Base-by-base conservation (phyloP, 192 early-diverging fungal genomes). In the Entophlyctis luteolus region DNA sequence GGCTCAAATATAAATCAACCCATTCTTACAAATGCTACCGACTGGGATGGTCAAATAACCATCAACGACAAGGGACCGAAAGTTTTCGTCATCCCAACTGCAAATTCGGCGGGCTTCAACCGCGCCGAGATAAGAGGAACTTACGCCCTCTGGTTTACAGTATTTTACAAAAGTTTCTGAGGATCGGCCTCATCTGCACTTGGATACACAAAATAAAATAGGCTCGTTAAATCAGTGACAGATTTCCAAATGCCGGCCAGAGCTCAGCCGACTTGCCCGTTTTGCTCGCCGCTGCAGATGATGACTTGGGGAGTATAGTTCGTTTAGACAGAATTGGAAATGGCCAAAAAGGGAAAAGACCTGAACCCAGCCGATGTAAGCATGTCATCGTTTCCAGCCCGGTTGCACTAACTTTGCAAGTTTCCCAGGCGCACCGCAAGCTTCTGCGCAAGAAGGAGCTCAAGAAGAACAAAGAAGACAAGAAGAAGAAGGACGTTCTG, bases 21-120 rank as follows among this genome's bases (percentile, higher is more conserved):
- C n/a, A n/a, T n/a, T n/a, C n/a, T n/a, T n/a, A n/a, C n/a, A n/a
- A n/a, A n/a, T n/a, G n/a, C n/a, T 72, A 95, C 94, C 0, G 89
- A 96, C 76, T 90, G 90, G 28, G 91, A 98, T 65, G 89, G 83
- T 70, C 96, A 96, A 71, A 97, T 98, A 55, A 98, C 96, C 1
- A 79, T 98, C 31, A 84, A 90, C 59, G 96, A 98, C 75, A 62
- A 75, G 14, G 96, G 96, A 0, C 96, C 96, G 31, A 98, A 97
- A 71, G 78, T 88, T 5, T 86, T 98, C 65, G 79, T 82, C 16
- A 77, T 98, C 31, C 90, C 90, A 10, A 95, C 96, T 2, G 89
- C 89, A 0, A 89, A 86, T 71, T 92, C 90, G 33, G 89, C 82
- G 56, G 96, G 96, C 20, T 92, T 86, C 81, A 82, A 87, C 49